Percentiles rank a stretch among this genome's conserved stretches.
Conservation (phyloP, 345 rosid genomes). For the Gynandropsis gynandra region DNA sequence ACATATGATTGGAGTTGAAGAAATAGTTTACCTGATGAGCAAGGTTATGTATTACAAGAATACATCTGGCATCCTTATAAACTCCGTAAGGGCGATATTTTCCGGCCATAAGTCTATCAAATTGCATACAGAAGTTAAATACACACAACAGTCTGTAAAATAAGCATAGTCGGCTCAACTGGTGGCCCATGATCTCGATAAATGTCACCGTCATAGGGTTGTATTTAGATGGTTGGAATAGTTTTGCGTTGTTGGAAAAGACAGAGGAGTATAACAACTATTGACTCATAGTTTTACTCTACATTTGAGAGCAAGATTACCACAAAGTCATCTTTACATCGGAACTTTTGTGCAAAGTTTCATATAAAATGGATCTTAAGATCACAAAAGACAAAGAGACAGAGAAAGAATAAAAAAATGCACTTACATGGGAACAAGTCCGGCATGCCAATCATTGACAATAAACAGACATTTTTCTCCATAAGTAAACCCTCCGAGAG, state of each 20-base stretch:
- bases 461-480: conserved; percentile 91
- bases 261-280: no score
- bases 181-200: no score
- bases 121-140: not conserved
- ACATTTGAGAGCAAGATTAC: no score
- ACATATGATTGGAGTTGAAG: conserved; percentile 3
- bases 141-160: not conserved
- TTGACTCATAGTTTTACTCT: no score
- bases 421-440: conserved; percentile 87
- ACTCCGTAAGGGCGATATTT: conserved; percentile 81
- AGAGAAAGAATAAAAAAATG: no score
- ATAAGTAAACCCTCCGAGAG: conserved; percentile 84
- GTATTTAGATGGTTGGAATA: no score
- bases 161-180: not conserved
- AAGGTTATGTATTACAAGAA: conserved; percentile 84
- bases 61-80: conserved; percentile 79
- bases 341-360: not conserved
- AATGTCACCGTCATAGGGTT: no score
- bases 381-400: conserved; percentile 5
- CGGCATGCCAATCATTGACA: conserved; percentile 97
- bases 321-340: no score
- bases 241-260: no score
- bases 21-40: conserved; percentile 70
- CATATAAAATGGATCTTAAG: not conserved
- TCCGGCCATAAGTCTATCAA: conserved; percentile 69